Evolutionary conservation across 2,329 filamentous ascomycete genomes (phyloP), one percentile per base, ranked within the genome.

Genomic region (Tympanopsis confertula): DNA sequence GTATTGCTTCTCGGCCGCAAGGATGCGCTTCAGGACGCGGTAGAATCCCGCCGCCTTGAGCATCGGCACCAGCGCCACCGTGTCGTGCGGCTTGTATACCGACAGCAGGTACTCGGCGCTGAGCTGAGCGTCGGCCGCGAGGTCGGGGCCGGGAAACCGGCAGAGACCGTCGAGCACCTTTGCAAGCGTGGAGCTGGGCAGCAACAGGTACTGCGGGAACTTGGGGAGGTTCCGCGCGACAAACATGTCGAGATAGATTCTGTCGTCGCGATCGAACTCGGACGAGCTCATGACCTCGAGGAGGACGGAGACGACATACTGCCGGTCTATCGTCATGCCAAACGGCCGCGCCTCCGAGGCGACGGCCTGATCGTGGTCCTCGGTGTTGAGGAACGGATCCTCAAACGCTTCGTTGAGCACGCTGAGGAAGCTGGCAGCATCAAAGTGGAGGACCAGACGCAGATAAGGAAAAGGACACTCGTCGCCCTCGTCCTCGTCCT

Each of bases 171-270:
- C 68, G 19, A 98, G 68, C 7, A 95, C 80, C 41, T 78, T 79
- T 41, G 87, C 85, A 1, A 98, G 68, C 2, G 84, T 82, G 2
- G 85, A 87, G 14, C 88, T 91, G 0, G 89, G 84, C 35, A 98
- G 75, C 10, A 96, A 72, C 37, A 98, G 79, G 51, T 95, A 95
- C 54, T 96, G 89, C 1, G 88, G 87, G 51, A 95, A 98, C 56
- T 98, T 98, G 3, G 93, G 86, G 36, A 98, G 63, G 53, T 94
- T 98, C 39, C 91, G 78, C 14, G 91, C 89, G 53, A 98, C 83
- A 52, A 98, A 98, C 87, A 98, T 98, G 58, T 98, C 87, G 32
- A 98, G 72, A 57, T 94, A 98, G 40, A 98, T 85, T 12, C 83
- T 88, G 52, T 96, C 87, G 42, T 83, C 77, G 0, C 78, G 60